These are phyloP conservation scores for Cavenderia fasciculata DNA, from an alignment of 78 protist species.

Conservation along the genomic window DNA sequence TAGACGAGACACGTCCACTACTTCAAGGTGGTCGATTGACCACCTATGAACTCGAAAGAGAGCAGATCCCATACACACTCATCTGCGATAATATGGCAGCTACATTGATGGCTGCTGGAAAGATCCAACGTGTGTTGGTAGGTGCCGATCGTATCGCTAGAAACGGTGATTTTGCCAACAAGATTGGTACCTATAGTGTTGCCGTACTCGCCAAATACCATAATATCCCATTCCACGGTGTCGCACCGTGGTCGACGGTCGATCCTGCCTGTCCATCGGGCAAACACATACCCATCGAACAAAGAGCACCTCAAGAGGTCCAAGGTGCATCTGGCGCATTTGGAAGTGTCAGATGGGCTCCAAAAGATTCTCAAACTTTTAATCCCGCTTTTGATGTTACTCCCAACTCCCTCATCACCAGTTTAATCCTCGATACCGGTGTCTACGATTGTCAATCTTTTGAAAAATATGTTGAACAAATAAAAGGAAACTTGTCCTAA, in stretches of 20 bases:
- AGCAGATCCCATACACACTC: constrained; percentile 80
- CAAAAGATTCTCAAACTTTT: constrained; percentile 44
- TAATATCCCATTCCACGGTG: constrained; percentile 77
- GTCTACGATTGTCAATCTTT: no score
- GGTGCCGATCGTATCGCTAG: constrained; percentile 85
- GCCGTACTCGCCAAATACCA: constrained; percentile 72
- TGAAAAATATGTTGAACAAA: neutral
- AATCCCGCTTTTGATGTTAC: constrained; percentile 88
- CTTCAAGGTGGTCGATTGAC: constrained; percentile 88
- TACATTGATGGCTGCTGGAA: constrained; percentile 76
- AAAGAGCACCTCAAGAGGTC: constrained; percentile 62
- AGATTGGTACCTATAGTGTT: constrained; percentile 84
- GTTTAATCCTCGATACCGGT: constrained; percentile 74
- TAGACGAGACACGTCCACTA: constrained; percentile 84
- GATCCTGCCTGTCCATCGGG: constrained; percentile 51
- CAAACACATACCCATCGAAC: constrained; percentile 79
- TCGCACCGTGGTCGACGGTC: constrained; percentile 83
- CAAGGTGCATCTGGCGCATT: constrained; percentile 73
- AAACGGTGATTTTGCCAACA: constrained; percentile 88
- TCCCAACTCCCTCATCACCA: constrained; percentile 56
- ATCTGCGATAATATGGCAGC: constrained; percentile 86
- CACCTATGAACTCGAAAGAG: constrained; percentile 70
- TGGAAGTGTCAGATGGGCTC: constrained; percentile 81
- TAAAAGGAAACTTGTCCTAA: no score
- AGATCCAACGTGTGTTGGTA: constrained; percentile 80